These are phyloP conservation scores for Neonectria punicea DNA, from an alignment of 2,329 filamentous ascomycete genomes.

Conservation along the genomic window DNA sequence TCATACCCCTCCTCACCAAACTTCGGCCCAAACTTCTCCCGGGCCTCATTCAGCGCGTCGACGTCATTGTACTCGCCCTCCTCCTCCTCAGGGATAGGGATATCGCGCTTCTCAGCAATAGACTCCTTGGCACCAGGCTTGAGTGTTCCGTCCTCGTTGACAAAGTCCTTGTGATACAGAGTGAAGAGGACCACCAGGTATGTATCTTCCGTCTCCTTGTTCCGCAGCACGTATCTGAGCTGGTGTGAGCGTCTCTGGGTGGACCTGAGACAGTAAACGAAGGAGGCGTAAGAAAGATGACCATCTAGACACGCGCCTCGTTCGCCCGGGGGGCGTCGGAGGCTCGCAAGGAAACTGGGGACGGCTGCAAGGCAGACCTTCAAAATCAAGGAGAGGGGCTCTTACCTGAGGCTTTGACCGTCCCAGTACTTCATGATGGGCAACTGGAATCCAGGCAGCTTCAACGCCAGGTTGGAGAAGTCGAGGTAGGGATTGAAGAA, in stretches of 20 bases:
- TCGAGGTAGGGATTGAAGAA: conserved; percentile 96
- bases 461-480: conserved; percentile 78
- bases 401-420: conserved; percentile 79
- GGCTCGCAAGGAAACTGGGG: conserved; percentile 20
- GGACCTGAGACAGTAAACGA: conserved; percentile 42
- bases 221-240: conserved; percentile 92
- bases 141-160: conserved; percentile 67
- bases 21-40: conserved; percentile 48
- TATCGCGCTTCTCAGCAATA: conserved; percentile 23
- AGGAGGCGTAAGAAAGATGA: conserved; percentile 32
- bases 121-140: conserved; percentile 54
- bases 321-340: not conserved
- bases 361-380: not conserved
- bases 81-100: conserved; percentile 16
- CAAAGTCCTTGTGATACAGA: conserved; percentile 75
- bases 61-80: conserved; percentile 47
- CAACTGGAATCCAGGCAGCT: conserved; percentile 77
- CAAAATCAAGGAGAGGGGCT: conserved; percentile 30
- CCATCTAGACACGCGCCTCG: conserved; percentile 32
- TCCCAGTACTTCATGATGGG: conserved; percentile 84
- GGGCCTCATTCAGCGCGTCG: conserved; percentile 52
- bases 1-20: conserved; percentile 30
- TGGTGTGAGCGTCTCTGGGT: conserved; percentile 75
- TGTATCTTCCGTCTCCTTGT: conserved; percentile 76
- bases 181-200: conserved; percentile 87